phyloP scores from a whole-genome alignment of 371 early-diverging fungal species.

The Mortierella sp. region DNA sequence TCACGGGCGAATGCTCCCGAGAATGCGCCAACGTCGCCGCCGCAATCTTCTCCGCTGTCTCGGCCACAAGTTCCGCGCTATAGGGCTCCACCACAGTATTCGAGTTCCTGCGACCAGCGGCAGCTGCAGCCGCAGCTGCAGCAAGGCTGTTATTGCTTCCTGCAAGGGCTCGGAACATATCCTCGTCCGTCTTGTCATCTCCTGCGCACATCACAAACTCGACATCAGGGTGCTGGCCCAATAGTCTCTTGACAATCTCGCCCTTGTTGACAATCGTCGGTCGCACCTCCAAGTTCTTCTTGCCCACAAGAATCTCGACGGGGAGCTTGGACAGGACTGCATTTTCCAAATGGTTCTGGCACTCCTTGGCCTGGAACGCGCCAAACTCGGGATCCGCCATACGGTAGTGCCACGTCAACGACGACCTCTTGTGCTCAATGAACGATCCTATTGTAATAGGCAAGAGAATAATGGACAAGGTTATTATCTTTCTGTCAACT shows the following conservation, averaged over 20 bases:
- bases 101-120: slow-evolving; percentile 7
- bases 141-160: slow-evolving; percentile 38
- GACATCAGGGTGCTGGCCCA: slow-evolving; percentile 69
- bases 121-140: not conserved
- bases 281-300: slow-evolving; percentile 96
- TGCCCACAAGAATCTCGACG: slow-evolving; percentile 94
- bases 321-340: slow-evolving; percentile 91
- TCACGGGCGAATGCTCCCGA: slow-evolving; percentile 15
- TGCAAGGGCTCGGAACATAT: slow-evolving; percentile 88
- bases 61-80: slow-evolving; percentile 30
- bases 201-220: slow-evolving; percentile 96
- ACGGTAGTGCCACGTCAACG: slow-evolving; percentile 94
- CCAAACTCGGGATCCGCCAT: slow-evolving; percentile 84
- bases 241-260: slow-evolving; percentile 91
- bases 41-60: slow-evolving; percentile 46
- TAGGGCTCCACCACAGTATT: slow-evolving; percentile 27
- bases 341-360: slow-evolving; percentile 91
- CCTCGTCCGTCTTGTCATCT: slow-evolving; percentile 97
- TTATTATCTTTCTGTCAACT: no score
- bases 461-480: not conserved
- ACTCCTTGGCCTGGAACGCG: slow-evolving; percentile 90
- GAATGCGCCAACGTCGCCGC: slow-evolving; percentile 35
- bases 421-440: slow-evolving; percentile 87
- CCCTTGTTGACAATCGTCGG: slow-evolving; percentile 88
- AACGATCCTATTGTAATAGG: slow-evolving; percentile 64